phyloP scores from a whole-genome alignment of 2,329 filamentous ascomycete genomes.

The Paraphaeosphaeria sporulosa region DNA sequence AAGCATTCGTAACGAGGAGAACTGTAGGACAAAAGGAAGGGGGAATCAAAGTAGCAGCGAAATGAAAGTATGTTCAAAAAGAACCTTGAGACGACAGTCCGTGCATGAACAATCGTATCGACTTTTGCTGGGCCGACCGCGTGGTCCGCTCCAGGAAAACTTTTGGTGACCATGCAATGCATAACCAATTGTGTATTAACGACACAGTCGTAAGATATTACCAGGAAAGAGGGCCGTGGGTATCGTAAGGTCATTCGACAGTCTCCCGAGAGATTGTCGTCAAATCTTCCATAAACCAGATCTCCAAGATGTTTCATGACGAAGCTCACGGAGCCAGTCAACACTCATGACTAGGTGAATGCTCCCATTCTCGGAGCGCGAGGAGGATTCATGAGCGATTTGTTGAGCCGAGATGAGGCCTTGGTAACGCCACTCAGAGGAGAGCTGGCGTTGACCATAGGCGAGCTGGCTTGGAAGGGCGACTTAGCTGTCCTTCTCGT shows the following conservation, averaged over 20 bases:
- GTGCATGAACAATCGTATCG: constrained; percentile 12
- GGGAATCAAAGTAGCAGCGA: constrained; percentile 15
- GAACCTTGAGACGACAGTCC: constrained; percentile 12
- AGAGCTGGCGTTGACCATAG: constrained; percentile 28
- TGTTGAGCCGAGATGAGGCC: constrained; percentile 34
- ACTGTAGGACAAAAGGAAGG: constrained; percentile 19
- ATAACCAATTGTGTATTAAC: constrained; percentile 36
- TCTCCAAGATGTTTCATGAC: constrained; percentile 14
- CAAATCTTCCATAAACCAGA: constrained; percentile 26
- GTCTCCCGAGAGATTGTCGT: constrained; percentile 23
- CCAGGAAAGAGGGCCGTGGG: constrained; percentile 38
- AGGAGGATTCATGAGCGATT: constrained; percentile 36
- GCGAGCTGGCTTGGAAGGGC: constrained; percentile 34
- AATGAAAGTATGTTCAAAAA: constrained; percentile 9
- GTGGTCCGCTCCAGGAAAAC: constrained; percentile 25
- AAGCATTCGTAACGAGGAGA: constrained; percentile 13
- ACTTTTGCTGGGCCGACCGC: constrained; percentile 28
- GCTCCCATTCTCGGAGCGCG: constrained; percentile 45
- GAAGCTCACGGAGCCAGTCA: constrained; percentile 11
- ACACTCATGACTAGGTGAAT: constrained; percentile 35
- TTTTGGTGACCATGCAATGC: constrained; percentile 38
- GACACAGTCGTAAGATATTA: constrained; percentile 30
- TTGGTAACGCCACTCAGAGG: constrained; percentile 42
- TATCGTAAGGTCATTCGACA: constrained; percentile 45
- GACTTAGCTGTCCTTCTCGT: constrained; percentile 37